Evolutionary conservation across 2,329 filamentous ascomycete species (phyloP).

Genomic region (Ciborinia camelliae): DNA sequence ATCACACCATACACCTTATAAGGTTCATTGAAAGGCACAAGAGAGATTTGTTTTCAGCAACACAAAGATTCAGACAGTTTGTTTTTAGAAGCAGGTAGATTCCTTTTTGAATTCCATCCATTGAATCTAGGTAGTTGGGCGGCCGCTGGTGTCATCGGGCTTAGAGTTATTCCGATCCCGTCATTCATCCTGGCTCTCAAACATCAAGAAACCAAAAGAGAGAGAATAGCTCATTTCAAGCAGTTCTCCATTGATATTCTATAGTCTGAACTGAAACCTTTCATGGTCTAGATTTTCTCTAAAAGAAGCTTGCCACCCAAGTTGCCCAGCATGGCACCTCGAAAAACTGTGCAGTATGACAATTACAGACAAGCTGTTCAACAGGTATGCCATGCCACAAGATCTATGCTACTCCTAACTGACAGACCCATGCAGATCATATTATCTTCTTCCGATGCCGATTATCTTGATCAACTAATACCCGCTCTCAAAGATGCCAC

Average conservation of each 20-base stretch:
- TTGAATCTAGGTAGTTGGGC: neutral
- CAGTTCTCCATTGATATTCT: neutral
- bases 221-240: neutral
- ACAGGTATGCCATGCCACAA: slow-evolving; percentile 28
- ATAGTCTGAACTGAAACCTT: neutral
- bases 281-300: neutral
- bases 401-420: slow-evolving; percentile 1
- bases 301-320: neutral
- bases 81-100: neutral
- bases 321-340: slow-evolving; percentile 26
- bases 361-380: slow-evolving; percentile 36
- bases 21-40: neutral
- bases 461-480: slow-evolving; percentile 94
- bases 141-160: neutral
- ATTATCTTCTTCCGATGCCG: slow-evolving; percentile 82
- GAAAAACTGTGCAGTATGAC: slow-evolving; percentile 34
- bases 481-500: slow-evolving; percentile 90
- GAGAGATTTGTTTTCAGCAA: neutral
- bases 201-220: neutral
- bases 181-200: slow-evolving; percentile 8
- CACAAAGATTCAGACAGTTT: neutral
- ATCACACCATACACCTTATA: neutral
- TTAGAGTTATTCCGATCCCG: neutral
- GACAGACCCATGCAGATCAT: slow-evolving; percentile 63
- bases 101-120: neutral